phyloP scores from a whole-genome alignment of 2,329 filamentous ascomycete species.

The Conoideocrella luteorostrata region DNA sequence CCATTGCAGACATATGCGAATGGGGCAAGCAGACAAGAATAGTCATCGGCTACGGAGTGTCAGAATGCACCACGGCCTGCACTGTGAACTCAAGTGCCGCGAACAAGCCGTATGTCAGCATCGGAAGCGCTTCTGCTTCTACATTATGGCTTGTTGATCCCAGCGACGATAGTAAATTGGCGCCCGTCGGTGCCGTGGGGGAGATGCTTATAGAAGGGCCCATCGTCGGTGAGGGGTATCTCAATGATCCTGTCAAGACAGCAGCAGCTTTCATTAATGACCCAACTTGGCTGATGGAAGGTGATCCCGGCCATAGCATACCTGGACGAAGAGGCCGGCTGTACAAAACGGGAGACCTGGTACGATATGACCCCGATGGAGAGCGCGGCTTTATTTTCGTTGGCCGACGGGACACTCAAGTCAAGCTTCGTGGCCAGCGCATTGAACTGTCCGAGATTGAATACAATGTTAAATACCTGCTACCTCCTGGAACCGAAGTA shows the following conservation, averaged over 20 bases:
- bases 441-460: conserved; percentile 18
- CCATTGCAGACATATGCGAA: background rate
- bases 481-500: background rate
- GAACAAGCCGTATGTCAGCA: conserved; percentile 2
- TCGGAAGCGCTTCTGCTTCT: background rate
- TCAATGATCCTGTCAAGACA: background rate
- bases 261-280: background rate
- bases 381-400: conserved; percentile 18
- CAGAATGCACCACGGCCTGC: conserved; percentile 1
- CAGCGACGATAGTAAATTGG: background rate
- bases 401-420: conserved; percentile 17
- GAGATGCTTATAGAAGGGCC: conserved; percentile 7
- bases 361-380: conserved; percentile 17
- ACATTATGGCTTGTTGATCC: background rate
- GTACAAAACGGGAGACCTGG: conserved; percentile 18
- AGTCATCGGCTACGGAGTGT: background rate
- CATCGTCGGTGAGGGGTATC: background rate
- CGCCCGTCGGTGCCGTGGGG: background rate
- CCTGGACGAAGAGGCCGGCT: conserved; percentile 1
- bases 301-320: background rate
- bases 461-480: background rate
- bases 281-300: background rate
- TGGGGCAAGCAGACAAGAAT: conserved; percentile 1
- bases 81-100: conserved; percentile 1
- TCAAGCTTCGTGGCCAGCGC: conserved; percentile 20